Conservation (phyloP, 2,329 filamentous ascomycete genomes). For the Paracorniculantispora psalliotae region DNA sequence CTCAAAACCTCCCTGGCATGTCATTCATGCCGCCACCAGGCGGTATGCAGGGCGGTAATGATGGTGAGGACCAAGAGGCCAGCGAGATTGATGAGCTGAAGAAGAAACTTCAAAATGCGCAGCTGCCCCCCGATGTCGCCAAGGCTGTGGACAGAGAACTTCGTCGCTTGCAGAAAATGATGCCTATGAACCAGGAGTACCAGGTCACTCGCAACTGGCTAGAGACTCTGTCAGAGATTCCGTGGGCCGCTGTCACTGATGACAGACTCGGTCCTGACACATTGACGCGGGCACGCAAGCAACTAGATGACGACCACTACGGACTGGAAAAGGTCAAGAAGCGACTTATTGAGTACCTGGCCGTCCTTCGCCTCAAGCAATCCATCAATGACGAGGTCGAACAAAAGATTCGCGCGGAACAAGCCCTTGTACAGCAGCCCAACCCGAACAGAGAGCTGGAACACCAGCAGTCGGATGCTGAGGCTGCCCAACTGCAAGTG, state of each 20-base stretch:
- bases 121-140: constrained; percentile 75
- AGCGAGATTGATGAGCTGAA: constrained; percentile 90
- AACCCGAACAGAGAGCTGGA: constrained; percentile 29
- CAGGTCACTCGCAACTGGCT: constrained; percentile 90
- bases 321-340: constrained; percentile 97
- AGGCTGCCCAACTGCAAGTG: constrained; percentile 62
- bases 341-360: constrained; percentile 87
- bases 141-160: constrained; percentile 91
- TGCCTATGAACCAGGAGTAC: constrained; percentile 91
- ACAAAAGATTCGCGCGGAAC: constrained; percentile 63
- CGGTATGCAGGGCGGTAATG: constrained; percentile 40
- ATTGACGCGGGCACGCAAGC: constrained; percentile 72
- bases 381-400: constrained; percentile 80
- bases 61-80: constrained; percentile 69
- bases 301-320: constrained; percentile 94
- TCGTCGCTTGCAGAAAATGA: constrained; percentile 88
- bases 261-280: constrained; percentile 82
- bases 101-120: constrained; percentile 77
- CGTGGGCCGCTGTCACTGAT: constrained; percentile 80
- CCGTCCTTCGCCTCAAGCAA: constrained; percentile 93
- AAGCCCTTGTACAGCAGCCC: constrained; percentile 41
- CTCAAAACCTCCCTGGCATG: constrained; percentile 37
- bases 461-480: constrained; percentile 26
- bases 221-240: constrained; percentile 89
- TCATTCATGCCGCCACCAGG: constrained; percentile 28